phyloP scores from a whole-genome alignment of 345 rosid species.

The Aquilaria sinensis region DNA sequence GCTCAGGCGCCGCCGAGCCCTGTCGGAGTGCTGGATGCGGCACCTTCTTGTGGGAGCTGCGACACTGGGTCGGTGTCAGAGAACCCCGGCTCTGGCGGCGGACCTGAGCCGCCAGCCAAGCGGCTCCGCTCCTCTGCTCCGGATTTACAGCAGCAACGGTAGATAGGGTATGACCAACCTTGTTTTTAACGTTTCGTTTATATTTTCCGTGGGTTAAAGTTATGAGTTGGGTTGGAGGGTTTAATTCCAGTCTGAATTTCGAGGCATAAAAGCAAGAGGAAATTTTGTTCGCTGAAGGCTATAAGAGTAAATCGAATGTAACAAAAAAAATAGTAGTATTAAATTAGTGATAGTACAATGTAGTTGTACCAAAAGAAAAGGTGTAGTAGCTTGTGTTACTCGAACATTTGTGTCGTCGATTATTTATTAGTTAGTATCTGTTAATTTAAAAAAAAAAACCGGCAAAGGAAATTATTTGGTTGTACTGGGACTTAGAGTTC shows the following conservation, averaged over 20 bases:
- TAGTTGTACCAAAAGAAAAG: too few species aligned
- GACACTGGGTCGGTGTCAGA: slow-evolving; percentile 29
- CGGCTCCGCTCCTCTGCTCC: slow-evolving; percentile 30
- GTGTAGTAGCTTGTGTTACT: too few species aligned
- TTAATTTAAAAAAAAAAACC: too few species aligned
- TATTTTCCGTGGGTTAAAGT: slow-evolving; percentile 9
- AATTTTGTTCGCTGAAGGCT: slow-evolving; percentile 11
- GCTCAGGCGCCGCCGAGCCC: slow-evolving; percentile 42
- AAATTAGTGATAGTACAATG: too few species aligned
- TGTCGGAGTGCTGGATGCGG: slow-evolving; percentile 59
- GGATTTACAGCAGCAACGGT: slow-evolving; percentile 37
- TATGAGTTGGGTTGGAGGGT: slow-evolving; percentile 7
- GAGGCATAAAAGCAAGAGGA: slow-evolving; percentile 6
- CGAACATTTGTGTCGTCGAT: too few species aligned
- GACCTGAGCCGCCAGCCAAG: slow-evolving; percentile 28
- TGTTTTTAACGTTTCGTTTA: not conserved
- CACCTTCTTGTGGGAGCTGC: slow-evolving; percentile 44
- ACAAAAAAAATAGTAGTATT: too few species aligned
- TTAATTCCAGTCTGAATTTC: slow-evolving; percentile 17
- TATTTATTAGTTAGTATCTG: too few species aligned
- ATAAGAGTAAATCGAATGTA: not conserved
- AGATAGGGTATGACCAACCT: slow-evolving; percentile 17
- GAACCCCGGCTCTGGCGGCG: slow-evolving; percentile 27
- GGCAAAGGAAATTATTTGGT: too few species aligned
- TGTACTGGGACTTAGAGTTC: too few species aligned